Evolutionary conservation across 2,329 filamentous ascomycete species (phyloP), one percentile per base, ranked within the genome.

Genomic region (Calonectria multiphialidica): DNA sequence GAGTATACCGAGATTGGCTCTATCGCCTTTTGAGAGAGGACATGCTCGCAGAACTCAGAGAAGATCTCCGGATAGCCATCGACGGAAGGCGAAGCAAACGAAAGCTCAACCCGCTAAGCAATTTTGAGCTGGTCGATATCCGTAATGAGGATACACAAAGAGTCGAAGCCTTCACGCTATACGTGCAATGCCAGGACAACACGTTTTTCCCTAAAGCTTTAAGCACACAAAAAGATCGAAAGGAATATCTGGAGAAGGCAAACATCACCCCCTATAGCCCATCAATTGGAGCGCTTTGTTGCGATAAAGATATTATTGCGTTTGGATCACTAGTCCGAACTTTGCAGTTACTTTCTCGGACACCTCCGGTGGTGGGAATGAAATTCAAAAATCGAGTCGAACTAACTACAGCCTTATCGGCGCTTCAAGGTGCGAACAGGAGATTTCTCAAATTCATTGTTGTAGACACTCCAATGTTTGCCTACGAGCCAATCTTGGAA

Each of bases 11-110:
- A 0, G 93, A 94, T 76, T 94, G 93, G 77, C 91, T 94, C 64
- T 96, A 93, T 74, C 91, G 93, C 0, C 86, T 95, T 0, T 84
- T 94, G 0, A 85, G 93, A 3, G 93, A 95, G 75, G 93, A 95
- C 73, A 92, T 95, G 87, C 82, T 95, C 0, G 89, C 86, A 0
- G 92, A 93, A 73, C 83, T 95, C 2, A 87, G 90, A 1, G 89
- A 91, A 10, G 92, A 93, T 59, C 80, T 93, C 0, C 86, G 90
- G 33, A 82, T 87, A 5, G 85, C 88, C 0, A 83, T 80, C 13
- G 87, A 87, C 0, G 83, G 82, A n/a, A 90, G 88, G 74, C 78
- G 86, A 84, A 72, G 87, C 82, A 23, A 82, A 80, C 86, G 16
- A 78, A 84, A 23, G 82, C 85, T 44, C 79, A 71, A 69, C 76